These are phyloP conservation scores for Solanum tacnaense DNA, from an alignment of 257 asterid species.

Conservation along the genomic window DNA sequence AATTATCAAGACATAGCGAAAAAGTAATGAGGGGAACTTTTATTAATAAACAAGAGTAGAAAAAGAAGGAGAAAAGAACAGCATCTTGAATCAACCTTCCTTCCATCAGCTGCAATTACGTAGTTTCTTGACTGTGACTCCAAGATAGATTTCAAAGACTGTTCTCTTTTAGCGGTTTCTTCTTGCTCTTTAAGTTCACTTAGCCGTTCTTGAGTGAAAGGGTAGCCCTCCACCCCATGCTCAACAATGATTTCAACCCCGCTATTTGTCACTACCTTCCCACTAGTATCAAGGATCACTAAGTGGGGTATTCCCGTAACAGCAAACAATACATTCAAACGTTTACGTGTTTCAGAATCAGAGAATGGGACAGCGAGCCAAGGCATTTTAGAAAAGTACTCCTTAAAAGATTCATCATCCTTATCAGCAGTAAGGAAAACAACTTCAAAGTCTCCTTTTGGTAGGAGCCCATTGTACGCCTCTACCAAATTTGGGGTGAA, in stretches of 20 bases:
- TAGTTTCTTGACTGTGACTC: conserved; percentile 48
- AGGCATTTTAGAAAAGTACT: conserved; percentile 76
- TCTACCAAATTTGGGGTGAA: conserved; percentile 66
- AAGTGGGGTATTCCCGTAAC: conserved; percentile 76
- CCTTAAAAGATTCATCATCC: conserved; percentile 47
- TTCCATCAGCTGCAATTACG: conserved; percentile 53
- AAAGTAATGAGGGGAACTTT: background rate
- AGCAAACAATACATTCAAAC: conserved; percentile 32
- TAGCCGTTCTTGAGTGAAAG: conserved; percentile 43
- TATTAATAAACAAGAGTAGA: background rate
- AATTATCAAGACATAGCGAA: background rate
- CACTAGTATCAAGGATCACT: conserved; percentile 49
- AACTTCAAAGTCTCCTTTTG: conserved; percentile 46
- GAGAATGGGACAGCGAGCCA: conserved; percentile 88
- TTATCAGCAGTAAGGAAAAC: conserved; percentile 58
- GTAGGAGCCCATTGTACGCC: conserved; percentile 49
- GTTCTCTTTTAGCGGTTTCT: conserved; percentile 61
- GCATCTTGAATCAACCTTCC: conserved; percentile 31
- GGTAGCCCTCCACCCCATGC: conserved; percentile 64
- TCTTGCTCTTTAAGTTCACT: conserved; percentile 39
- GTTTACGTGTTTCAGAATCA: conserved; percentile 47
- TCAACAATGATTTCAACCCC: conserved; percentile 51
- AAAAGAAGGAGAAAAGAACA: background rate
- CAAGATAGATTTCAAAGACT: conserved; percentile 51
- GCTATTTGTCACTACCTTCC: conserved; percentile 33